phyloP scores from a whole-genome alignment of 352 stramenopile species.

The Globisporangium apiculatum region DNA sequence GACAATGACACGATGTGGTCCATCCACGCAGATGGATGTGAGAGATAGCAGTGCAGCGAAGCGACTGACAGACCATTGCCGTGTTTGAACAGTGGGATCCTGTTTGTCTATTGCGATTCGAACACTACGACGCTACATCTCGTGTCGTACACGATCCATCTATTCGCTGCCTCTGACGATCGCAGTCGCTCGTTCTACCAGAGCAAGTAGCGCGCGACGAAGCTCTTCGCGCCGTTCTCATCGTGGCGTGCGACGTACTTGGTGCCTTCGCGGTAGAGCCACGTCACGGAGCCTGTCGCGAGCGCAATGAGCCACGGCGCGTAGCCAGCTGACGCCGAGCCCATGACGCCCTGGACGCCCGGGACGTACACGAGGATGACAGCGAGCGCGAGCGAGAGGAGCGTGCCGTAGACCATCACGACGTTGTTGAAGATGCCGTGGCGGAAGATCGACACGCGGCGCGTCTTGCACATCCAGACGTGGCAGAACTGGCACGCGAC shows the following conservation, averaged over 20 bases:
- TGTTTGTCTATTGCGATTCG: too few species aligned
- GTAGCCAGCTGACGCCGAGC: conserved; percentile 25
- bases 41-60: too few species aligned
- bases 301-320: conserved; percentile 40
- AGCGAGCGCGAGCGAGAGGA: conserved; percentile 32
- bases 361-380: conserved; percentile 42
- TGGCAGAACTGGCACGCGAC: conserved; percentile 80
- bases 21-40: too few species aligned
- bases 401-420: conserved; percentile 61
- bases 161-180: too few species aligned
- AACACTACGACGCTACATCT: too few species aligned
- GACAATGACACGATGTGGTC: too few species aligned
- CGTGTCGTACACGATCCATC: too few species aligned
- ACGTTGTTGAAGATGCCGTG: conserved; percentile 70
- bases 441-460: conserved; percentile 55
- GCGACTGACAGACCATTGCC: too few species aligned
- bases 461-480: conserved; percentile 82
- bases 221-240: conserved; percentile 1
- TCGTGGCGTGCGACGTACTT: conserved; percentile 24
- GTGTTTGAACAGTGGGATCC: too few species aligned
- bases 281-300: conserved; percentile 23
- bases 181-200: not conserved
- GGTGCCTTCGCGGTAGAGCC: conserved; percentile 31
- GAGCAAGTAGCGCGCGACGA: not conserved
- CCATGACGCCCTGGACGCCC: conserved; percentile 35